These are phyloP conservation scores for Vigna nakashimae DNA, from an alignment of 306 rosid genomes.

Conservation along the genomic window DNA sequence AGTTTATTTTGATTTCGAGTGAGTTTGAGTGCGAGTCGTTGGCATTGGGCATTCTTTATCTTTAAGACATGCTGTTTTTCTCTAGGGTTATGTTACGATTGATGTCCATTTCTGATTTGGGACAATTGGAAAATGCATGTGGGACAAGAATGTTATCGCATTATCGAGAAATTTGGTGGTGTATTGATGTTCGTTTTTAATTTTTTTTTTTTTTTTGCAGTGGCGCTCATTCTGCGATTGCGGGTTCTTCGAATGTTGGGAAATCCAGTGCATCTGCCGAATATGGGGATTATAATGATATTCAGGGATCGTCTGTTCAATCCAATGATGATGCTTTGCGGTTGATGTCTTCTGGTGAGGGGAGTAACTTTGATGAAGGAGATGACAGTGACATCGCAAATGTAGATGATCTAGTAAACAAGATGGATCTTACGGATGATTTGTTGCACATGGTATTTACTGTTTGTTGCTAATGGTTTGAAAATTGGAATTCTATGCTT, in stretches of 20 bases:
- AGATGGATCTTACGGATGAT: constrained; percentile 86
- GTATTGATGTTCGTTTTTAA: constrained; percentile 12
- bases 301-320: constrained; percentile 49
- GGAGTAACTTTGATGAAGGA: constrained; percentile 38
- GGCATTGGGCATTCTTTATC: constrained; percentile 6
- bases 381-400: constrained; percentile 48
- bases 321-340: neutral
- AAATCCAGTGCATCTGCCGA: constrained; percentile 52
- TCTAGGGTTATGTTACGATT: constrained; percentile 7
- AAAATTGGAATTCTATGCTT: neutral
- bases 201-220: constrained; percentile 53
- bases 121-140: constrained; percentile 1
- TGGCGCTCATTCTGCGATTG: constrained; percentile 46
- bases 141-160: neutral
- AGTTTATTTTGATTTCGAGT: constrained; percentile 61
- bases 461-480: neutral
- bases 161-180: neutral
- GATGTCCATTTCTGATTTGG: constrained; percentile 32
- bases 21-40: constrained; percentile 45
- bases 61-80: neutral
- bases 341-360: neutral
- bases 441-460: constrained; percentile 80
- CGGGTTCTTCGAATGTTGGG: constrained; percentile 54
- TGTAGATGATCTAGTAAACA: constrained; percentile 62
- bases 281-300: constrained; percentile 41